These are phyloP conservation scores for Trypethelium eluteriae DNA, from an alignment of 495 filamentous ascomycete species.

Conservation along the genomic window DNA sequence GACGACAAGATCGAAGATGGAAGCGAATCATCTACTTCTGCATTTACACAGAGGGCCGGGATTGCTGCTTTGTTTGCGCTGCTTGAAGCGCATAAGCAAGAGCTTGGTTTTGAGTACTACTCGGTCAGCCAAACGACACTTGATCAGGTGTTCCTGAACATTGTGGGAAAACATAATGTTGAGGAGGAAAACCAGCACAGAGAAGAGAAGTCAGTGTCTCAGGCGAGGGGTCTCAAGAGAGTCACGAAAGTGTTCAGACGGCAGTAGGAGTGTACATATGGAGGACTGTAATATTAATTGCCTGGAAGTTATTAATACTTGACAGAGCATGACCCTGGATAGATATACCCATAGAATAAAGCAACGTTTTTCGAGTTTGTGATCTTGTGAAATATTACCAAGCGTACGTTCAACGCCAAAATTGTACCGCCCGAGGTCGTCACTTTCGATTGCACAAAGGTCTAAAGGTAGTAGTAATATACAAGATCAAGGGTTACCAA, in stretches of 20 bases:
- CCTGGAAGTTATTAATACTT: background rate
- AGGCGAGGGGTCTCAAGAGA: background rate
- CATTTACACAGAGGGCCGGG: constrained; percentile 17
- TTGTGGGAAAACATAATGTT: constrained; percentile 69
- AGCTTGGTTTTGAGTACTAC: constrained; percentile 67
- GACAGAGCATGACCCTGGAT: background rate
- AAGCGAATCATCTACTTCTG: background rate
- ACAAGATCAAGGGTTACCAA: background rate
- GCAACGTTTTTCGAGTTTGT: background rate
- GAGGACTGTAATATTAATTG: background rate
- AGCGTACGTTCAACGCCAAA: background rate
- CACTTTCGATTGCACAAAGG: background rate
- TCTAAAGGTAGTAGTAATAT: constrained; percentile 5
- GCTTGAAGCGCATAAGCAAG: constrained; percentile 59
- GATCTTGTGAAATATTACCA: background rate
- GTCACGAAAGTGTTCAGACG: background rate
- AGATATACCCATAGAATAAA: constrained; percentile 10
- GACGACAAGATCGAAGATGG: constrained; percentile 11
- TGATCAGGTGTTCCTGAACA: constrained; percentile 79
- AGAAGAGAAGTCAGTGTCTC: constrained; percentile 22
- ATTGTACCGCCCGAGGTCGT: background rate
- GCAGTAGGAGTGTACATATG: background rate
- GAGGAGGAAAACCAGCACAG: constrained; percentile 61
- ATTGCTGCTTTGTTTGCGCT: constrained; percentile 60
- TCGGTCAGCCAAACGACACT: constrained; percentile 73